A percentile compares a stretch with the other conserved stretches of the same genome.
phyloP scores from a whole-genome alignment of 139 green algal genomes.

The Ettlia oleoabundans region DNA sequence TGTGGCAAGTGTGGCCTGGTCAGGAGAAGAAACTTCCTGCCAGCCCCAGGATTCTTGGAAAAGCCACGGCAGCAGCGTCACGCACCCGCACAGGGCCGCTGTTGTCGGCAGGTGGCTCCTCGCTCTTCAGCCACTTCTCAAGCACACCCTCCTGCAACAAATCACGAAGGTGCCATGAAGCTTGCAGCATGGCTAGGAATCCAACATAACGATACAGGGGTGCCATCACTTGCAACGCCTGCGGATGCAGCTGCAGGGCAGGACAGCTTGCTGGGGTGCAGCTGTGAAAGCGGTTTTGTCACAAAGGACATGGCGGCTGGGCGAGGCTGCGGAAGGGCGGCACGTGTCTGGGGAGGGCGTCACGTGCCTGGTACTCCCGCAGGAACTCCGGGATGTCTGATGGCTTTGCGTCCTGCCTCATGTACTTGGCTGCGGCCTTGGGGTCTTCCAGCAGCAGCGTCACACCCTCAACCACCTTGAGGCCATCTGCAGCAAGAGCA shows the following conservation, averaged over 20 bases:
- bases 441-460: slow-evolving; percentile 10
- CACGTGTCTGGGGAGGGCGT: too few species aligned
- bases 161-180: background rate
- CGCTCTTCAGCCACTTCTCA: slow-evolving; percentile 52
- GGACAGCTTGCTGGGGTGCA: too few species aligned
- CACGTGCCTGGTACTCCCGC: slow-evolving; percentile 46
- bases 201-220: background rate
- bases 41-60: too few species aligned
- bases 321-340: background rate
- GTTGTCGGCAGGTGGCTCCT: slow-evolving; percentile 51
- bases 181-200: background rate
- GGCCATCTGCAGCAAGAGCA: too few species aligned
- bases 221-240: background rate
- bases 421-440: slow-evolving; percentile 45
- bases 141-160: slow-evolving; percentile 39
- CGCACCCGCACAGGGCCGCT: slow-evolving; percentile 48
- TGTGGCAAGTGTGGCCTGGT: too few species aligned
- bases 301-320: background rate
- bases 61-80: too few species aligned
- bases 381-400: slow-evolving; percentile 44
- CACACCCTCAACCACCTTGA: background rate
- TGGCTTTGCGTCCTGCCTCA: slow-evolving; percentile 23
- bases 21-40: too few species aligned
- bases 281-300: too few species aligned
- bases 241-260: background rate